Evolutionary conservation across 805 yeast species (phyloP).

Genomic region (Lachancea quebecensis): DNA sequence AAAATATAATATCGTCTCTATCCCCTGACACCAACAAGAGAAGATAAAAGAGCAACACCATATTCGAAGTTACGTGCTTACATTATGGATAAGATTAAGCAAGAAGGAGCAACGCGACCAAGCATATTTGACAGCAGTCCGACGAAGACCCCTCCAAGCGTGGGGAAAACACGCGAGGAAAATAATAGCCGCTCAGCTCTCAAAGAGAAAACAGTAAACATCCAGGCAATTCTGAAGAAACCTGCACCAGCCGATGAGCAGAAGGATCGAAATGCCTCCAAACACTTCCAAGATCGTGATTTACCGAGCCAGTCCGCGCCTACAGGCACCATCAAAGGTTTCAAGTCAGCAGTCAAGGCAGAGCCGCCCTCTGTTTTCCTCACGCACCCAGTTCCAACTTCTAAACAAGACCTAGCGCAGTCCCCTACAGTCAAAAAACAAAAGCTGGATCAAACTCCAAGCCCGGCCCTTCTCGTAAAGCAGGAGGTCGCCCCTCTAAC

Average conservation of each 20-base stretch:
- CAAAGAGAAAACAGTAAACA: slow-evolving; percentile 12
- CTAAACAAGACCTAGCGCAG: not conserved
- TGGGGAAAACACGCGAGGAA: not conserved
- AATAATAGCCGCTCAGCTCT: slow-evolving; percentile 20
- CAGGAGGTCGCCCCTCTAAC: not conserved
- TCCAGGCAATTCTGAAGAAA: not conserved
- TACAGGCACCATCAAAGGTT: not conserved
- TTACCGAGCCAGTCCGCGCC: not conserved
- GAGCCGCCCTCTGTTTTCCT: not conserved
- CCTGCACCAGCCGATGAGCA: not conserved
- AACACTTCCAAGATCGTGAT: not conserved
- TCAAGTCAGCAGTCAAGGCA: not conserved
- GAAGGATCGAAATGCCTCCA: not conserved
- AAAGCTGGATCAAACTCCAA: not conserved
- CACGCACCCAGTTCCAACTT: not conserved
- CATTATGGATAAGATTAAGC: too few relatives aligned
- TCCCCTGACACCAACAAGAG: too few relatives aligned
- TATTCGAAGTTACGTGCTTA: too few relatives aligned
- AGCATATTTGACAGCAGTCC: not conserved
- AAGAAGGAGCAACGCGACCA: not conserved
- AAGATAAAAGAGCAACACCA: too few relatives aligned
- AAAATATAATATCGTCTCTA: too few relatives aligned
- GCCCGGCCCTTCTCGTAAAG: not conserved
- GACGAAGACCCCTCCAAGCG: not conserved
- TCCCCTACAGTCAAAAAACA: slow-evolving; percentile 1